Percentiles rank a stretch among this genome's conserved stretches.
These are phyloP conservation scores for Annulohypoxylon truncatum DNA, from an alignment of 2,329 filamentous ascomycete genomes.

Conservation along the genomic window DNA sequence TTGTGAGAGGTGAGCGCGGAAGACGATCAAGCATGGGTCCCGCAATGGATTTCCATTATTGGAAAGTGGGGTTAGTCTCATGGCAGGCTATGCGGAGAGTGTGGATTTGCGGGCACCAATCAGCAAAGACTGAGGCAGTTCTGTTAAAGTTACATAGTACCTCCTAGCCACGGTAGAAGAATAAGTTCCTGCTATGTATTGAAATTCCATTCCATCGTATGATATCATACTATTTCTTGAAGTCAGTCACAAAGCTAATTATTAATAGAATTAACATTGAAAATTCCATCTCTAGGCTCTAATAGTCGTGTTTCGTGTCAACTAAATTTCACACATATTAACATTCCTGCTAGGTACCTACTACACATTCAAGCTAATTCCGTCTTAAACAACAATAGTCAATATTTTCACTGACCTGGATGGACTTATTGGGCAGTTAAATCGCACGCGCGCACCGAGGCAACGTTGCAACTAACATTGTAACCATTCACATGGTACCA, in stretches of 20 bases:
- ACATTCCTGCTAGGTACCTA: not conserved
- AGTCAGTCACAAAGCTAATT: not conserved
- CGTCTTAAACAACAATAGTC: not conserved
- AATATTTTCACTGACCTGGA: not conserved
- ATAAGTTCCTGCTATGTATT: conserved; percentile 14
- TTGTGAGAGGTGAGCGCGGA: conserved; percentile 9
- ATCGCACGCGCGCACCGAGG: not conserved
- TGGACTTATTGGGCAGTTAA: not conserved
- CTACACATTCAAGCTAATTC: not conserved
- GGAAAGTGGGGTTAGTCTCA: conserved; percentile 34
- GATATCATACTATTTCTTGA: conserved; percentile 1
- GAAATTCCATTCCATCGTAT: not conserved
- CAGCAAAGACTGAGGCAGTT: not conserved
- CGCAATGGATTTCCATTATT: conserved; percentile 14
- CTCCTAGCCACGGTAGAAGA: conserved; percentile 20
- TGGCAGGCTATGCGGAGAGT: conserved; percentile 24
- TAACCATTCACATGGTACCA: not conserved
- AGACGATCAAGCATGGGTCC: conserved; percentile 28
- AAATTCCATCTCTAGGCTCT: not conserved
- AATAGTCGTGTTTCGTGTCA: not conserved
- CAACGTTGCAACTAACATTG: not conserved
- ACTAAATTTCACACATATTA: not conserved
- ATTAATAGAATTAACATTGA: not conserved
- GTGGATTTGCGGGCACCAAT: conserved; percentile 42
- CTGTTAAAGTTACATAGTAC: conserved; percentile 1